Evolutionary conservation across 345 rosid species (phyloP).

Genomic region (Brassica nigra): DNA sequence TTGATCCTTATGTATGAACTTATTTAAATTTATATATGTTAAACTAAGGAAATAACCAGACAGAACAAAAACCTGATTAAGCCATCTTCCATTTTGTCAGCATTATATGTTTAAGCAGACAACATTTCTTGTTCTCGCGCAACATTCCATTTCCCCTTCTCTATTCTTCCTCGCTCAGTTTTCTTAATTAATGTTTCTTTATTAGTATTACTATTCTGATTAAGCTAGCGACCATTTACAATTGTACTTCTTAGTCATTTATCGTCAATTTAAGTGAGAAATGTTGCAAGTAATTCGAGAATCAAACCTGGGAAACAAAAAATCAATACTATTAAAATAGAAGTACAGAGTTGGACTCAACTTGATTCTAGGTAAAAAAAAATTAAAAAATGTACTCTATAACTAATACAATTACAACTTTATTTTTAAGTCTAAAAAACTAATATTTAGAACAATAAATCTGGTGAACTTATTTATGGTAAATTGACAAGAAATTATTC

Average conservation of each 20-base stretch:
- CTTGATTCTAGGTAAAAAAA: no score
- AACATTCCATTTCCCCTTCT: constrained; percentile 26
- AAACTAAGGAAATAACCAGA: constrained; percentile 29
- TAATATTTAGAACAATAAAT: no score
- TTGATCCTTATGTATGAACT: constrained; percentile 26
- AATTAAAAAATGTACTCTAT: no score
- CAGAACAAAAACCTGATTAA: constrained; percentile 38
- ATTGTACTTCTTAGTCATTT: not conserved
- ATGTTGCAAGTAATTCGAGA: not conserved
- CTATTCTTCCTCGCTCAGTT: not conserved
- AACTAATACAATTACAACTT: no score
- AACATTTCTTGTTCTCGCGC: constrained; percentile 43
- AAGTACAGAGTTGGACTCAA: no score
- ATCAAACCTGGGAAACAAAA: not conserved
- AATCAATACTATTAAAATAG: no score
- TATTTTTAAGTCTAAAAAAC: no score
- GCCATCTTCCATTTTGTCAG: constrained; percentile 42
- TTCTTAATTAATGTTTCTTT: not conserved
- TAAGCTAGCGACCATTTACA: not conserved
- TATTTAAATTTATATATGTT: not conserved
- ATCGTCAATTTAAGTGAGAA: not conserved
- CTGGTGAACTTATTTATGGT: no score
- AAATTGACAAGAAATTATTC: no score
- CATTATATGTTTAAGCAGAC: constrained; percentile 42
- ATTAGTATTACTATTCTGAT: not conserved